Base-by-base conservation (phyloP, 164 flowering plant species). In the Stephania japonica region DNA sequence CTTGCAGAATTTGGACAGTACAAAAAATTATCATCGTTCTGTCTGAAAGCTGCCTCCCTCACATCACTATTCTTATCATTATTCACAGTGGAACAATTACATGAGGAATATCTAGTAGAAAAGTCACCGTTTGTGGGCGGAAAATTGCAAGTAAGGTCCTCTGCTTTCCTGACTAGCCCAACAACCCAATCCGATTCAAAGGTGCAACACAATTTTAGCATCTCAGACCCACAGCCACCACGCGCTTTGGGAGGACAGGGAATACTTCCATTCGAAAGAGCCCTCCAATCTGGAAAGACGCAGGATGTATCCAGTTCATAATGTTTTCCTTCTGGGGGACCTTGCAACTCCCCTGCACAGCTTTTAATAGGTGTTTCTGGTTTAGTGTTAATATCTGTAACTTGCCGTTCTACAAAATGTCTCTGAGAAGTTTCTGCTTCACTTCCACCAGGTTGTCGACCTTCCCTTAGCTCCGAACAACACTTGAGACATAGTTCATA, bases 401-500 rank as follows among this genome's bases (percentile, higher is more conserved):
- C 73, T 68, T 79, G 66, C 23, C 78, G 65, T 42, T 75, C 84
- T n/a, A 47, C 42, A 69, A 71, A 71, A n/a, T 75, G 70, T 62
- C 73, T 65, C 50, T 72, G 69, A 64, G 80, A 78, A 69, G 80
- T 68, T 56, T 77, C 75, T 9, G 74, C 83, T 75, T 81, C 83
- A 71, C n/a, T 73, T 72, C 84, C 82, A 49, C 86, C 86, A 72
- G 79, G 79, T 43, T 74, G 85, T 53, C 42, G 65, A 47, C 89
- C 88, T 62, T 82, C 71, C 67, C 96, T 84, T 25, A 90, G 77
- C 73, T 92, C 96, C 69, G 65, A 73, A 68, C 96, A 90, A 73
- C 97, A 92, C 19, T 85, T 70, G 70, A 92, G 87, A 74, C 97
- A 92, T 18, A 92, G 80, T 77, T 92, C 96, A 83, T 88, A 92